Evolutionary conservation across 1,284 basidiomycete genomes (phyloP).

Genomic region (Leccinum griseonigrum): DNA sequence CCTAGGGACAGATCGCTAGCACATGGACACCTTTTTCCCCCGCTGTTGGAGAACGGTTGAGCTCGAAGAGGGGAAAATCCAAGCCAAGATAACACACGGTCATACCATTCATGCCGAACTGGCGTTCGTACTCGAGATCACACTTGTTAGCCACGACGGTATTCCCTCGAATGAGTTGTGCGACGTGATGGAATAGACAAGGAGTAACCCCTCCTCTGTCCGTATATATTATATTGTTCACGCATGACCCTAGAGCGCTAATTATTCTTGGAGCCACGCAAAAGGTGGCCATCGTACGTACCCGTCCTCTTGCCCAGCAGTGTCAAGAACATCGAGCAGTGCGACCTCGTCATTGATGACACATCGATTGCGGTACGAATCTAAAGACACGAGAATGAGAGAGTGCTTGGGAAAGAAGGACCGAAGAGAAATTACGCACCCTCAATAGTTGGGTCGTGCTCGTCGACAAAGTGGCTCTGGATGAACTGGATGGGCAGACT

Average conservation of each 20-base stretch:
- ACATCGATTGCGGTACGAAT: conserved; percentile 95
- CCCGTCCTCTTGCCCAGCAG: conserved; percentile 99
- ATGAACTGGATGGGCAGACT: conserved; percentile 98
- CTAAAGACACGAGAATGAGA: conserved; percentile 38
- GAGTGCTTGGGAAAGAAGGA: neutral
- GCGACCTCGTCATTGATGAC: conserved; percentile 98
- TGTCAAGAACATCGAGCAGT: conserved; percentile 95
- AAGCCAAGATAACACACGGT: conserved; percentile 6
- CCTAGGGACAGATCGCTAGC: conserved; percentile 42
- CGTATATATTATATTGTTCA: conserved; percentile 98
- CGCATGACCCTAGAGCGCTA: conserved; percentile 78
- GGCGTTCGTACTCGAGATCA: conserved; percentile 96
- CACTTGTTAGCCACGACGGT: conserved; percentile 99
- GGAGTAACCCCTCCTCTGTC: conserved; percentile 96
- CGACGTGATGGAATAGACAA: conserved; percentile 98
- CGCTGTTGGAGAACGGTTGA: too few relatives aligned
- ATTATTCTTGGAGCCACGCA: conserved; percentile 1
- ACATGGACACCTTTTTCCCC: conserved; percentile 23
- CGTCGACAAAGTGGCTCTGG: conserved; percentile 95
- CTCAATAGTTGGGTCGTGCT: conserved; percentile 98
- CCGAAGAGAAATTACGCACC: conserved; percentile 44
- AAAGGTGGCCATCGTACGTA: conserved; percentile 41
- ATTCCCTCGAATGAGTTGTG: conserved; percentile 98
- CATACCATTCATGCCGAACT: conserved; percentile 94
- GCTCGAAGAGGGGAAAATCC: neutral